Evolutionary conservation across 1,139 yeast species (phyloP), one percentile per base, ranked within the genome.

Genomic region (Sugiyamaella grinbergsii): DNA sequence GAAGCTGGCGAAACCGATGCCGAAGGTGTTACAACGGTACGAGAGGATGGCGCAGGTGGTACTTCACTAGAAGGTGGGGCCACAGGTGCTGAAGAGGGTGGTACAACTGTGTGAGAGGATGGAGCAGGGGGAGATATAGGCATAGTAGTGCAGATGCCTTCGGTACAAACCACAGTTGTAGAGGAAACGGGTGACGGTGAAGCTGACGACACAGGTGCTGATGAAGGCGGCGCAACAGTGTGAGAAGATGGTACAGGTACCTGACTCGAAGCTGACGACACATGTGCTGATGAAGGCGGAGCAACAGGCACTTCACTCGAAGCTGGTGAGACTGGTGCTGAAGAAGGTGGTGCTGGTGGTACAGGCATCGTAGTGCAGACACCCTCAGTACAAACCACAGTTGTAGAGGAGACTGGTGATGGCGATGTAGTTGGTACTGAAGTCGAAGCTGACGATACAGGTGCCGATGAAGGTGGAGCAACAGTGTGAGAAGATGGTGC

Each of bases 351-450:
- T n/a, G n/a, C n/a, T n/a, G n/a, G n/a, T 8, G 34, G 2, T 8
- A 48, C 26, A 28, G 47, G 51, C 49, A 43, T 32, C 18, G 13
- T 48, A 10, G 51, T 42, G 26, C 51, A 48, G n/a, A n/a, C n/a
- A 10, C 43, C 51, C 10, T 38, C 39, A 6, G 42, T 36, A 23
- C 51, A 48, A 11, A 42, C 42, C 13, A 38, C 38, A 39, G 42
- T 46, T 4, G 41, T 20, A 10, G 41, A 37, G 5, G 26, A 8
- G 16, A 18, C 15, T 15, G 11, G 15, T 7, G 38, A 16, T 6
- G 7, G 22, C n/a, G 38, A 4, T 16, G 42, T 20, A 20, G 45
- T 20, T 20, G 49, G n/a, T 3, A 19, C 16, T n/a, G n/a, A 13
- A 10, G 40, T 8, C 28, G 42, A 16, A 6, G 52, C 44, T 3